phyloP scores from a whole-genome alignment of 495 filamentous ascomycete species.

The Trichoderma erinaceum region DNA sequence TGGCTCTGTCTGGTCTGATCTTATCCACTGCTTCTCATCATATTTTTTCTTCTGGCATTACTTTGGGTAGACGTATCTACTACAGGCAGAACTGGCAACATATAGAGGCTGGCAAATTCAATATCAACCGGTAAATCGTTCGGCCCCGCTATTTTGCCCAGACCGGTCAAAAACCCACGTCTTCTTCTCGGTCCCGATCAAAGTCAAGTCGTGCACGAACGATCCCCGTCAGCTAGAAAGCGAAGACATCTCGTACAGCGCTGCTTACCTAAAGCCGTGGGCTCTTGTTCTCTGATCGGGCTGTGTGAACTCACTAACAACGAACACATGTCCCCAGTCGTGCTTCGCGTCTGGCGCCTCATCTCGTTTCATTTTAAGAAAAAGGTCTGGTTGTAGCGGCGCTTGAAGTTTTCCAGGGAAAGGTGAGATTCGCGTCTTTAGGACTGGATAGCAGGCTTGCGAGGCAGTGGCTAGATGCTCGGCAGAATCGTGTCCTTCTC shows the following conservation, averaged over 20 bases:
- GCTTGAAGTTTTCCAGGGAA: neutral
- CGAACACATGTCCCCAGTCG: neutral
- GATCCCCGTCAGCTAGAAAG: conserved; percentile 20
- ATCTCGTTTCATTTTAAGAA: neutral
- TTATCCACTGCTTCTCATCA: too few species aligned
- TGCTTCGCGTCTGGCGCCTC: neutral
- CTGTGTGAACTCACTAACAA: neutral
- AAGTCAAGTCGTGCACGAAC: conserved; percentile 31
- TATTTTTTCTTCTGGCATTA: too few species aligned
- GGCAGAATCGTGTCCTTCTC: too few species aligned
- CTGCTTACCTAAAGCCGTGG: neutral
- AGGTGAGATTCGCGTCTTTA: too few species aligned
- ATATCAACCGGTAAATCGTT: too few species aligned
- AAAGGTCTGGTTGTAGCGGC: neutral
- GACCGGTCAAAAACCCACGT: conserved; percentile 41
- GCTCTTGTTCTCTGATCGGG: neutral
- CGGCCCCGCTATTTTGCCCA: too few species aligned
- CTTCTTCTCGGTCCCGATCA: conserved; percentile 32
- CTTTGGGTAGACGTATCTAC: too few species aligned
- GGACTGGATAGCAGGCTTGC: too few species aligned
- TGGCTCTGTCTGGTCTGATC: too few species aligned
- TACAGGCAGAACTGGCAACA: too few species aligned
- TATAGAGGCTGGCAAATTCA: too few species aligned
- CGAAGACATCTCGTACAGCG: conserved; percentile 21
- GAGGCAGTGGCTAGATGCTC: too few species aligned